phyloP scores from a whole-genome alignment of 768 basidiomycete species.

The Hericium erinaceus region DNA sequence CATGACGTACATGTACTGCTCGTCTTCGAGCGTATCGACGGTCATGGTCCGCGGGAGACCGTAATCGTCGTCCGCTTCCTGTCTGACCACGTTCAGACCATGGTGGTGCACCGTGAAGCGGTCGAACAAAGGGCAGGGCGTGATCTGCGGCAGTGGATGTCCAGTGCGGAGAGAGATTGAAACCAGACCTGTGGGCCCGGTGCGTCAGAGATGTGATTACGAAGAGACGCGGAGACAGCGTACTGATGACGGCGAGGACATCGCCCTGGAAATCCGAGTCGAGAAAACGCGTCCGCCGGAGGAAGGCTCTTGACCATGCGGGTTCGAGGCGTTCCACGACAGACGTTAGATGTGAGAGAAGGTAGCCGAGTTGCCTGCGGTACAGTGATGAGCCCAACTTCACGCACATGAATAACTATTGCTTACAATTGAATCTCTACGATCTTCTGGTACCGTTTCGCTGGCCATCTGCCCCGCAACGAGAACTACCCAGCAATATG shows the following conservation, averaged over 20 bases:
- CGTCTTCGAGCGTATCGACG: conserved; percentile 61
- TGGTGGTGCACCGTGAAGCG: conserved; percentile 40
- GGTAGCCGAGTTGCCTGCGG: conserved; percentile 54
- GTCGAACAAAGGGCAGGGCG: conserved; percentile 57
- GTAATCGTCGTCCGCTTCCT: conserved; percentile 66
- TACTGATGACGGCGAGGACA: conserved; percentile 73
- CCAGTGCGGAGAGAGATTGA: conserved; percentile 69
- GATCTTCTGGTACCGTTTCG: conserved; percentile 63
- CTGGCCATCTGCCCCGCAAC: conserved; percentile 70
- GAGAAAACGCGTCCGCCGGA: conserved; percentile 63
- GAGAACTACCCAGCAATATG: conserved; percentile 44
- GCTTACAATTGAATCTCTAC: conserved; percentile 60
- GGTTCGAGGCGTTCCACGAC: conserved; percentile 65
- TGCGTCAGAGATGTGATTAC: neutral
- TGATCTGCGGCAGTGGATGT: conserved; percentile 74
- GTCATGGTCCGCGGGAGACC: conserved; percentile 66
- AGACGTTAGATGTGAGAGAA: conserved; percentile 66
- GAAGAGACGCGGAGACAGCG: conserved; percentile 11
- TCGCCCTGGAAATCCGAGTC: conserved; percentile 83
- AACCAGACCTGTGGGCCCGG: conserved; percentile 49
- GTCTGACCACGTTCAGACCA: conserved; percentile 58
- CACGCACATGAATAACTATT: neutral
- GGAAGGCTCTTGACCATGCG: conserved; percentile 69
- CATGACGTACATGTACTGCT: conserved; percentile 64
- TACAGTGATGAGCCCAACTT: conserved; percentile 1